Base-by-base conservation (phyloP, 768 basidiomycete species). In the Panaeolus cyanescens region DNA sequence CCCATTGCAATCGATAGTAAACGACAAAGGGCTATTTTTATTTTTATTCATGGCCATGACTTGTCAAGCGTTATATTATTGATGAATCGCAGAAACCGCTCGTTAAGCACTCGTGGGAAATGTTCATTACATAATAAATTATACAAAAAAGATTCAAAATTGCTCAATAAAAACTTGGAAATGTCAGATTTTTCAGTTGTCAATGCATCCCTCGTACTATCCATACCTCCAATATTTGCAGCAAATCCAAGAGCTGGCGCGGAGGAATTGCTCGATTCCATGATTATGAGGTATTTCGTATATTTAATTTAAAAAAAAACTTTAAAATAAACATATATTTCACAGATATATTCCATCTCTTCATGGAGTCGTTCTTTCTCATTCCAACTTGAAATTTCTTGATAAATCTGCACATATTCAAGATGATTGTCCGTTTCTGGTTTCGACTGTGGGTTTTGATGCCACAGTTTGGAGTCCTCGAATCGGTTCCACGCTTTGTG, bases 181-280 rank as follows among this genome's bases (percentile, higher is more conserved):
- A 50, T 50, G 45, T 59, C 62, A 17, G 85, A 91, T 70, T 93
- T 93, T 70, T 77, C 80, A 61, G 70, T 86, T 56, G 75, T 93
- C 69, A 79, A 79, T 55, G 83, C 92, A n/a, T 82, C 85, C 31
- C 78, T 95, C 58, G 77, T 83, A 25, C 77, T 96, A 39, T 88
- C 92, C 9, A 82, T 97, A 15, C 85, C 95, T 30, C 95, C 95
- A 1, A 81, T 90, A 40, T 96, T 94, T 72, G 84, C 92, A 15
- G 81, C 77, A 40, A 85, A 91, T 74, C 84, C 89, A n/a, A 78
- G 83, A 9, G 78, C 74, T 37, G 96, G 96, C 6, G 92, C 86
- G 17, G 86, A 90, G 69, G 94, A 98, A 75, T 88, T 95, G 85
- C 78, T 98, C 17, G 95, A 98, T 74, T 92, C 92, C 7, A 91